Evolutionary conservation across 1,284 basidiomycete species (phyloP), one percentile per base, ranked within the genome.

Genomic region (Leucoagaricus sp.): DNA sequence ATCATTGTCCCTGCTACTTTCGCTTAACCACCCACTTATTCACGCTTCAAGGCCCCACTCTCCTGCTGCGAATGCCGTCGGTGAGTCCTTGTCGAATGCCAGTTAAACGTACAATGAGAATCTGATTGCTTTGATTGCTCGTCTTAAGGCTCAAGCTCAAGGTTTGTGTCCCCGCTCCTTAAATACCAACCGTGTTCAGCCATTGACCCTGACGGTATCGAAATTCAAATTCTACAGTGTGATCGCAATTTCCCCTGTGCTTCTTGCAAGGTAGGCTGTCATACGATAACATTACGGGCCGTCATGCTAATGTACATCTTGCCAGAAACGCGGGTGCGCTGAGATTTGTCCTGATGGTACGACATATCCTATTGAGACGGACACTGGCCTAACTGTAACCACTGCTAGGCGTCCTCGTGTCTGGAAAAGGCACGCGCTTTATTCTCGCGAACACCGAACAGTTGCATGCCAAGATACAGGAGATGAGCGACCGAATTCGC

Each of bases 381-480:
- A 28, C 28, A 33, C 45, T 15, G 3, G 5, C 9, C 17, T 48
- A 49, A 25, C 59, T 33, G 55, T 36, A 29, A 38, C 21, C 50
- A 29, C 25, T 21, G 49, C 19, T 65, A 89, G 87, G 86, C 51
- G 86, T 87, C 36, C 76, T 89, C 57, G 88, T 88, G 1, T 89
- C 87, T 45, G 87, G 87, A 47, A 89, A 87, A 68, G 87, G 87
- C 50, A 89, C 87, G 60, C 81, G 87, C 75, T 88, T 89, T 62
- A 86, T 89, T 58, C 78, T 89, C 36, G 87, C 87, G 49, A 89
- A 89, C 63, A 89, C 87, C 3, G 86, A 89, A 65, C 83, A 83
- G 55, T 75, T 89, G 15, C 87, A 89, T 63, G 74, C 79, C 41
- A 88, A 88, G 69, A 89, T 89, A n/a, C 82, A 82, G 48, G 77